A percentile compares a stretch with the other conserved stretches of the same genome.
phyloP scores from a whole-genome alignment of 164 flowering plant genomes.

The Aristolochia fimbriata region DNA sequence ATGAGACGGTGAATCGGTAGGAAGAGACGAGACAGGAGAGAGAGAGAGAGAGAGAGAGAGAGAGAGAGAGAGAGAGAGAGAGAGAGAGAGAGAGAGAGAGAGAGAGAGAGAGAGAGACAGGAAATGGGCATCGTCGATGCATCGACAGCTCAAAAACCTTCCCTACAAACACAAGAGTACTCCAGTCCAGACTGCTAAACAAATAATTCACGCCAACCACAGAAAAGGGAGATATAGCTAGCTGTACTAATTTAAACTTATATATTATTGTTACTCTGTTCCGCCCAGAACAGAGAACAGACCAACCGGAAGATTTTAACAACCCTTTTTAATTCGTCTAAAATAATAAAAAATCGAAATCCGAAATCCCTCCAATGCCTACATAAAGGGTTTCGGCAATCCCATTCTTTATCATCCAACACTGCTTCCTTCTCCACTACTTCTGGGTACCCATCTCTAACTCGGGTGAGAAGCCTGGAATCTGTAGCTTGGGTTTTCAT shows the following conservation, averaged over 20 bases:
- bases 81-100: background rate
- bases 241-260: background rate
- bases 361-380: constrained; percentile 2
- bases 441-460: background rate
- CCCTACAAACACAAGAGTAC: background rate
- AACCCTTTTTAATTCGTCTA: background rate
- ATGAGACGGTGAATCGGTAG: background rate
- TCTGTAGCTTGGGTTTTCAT: background rate
- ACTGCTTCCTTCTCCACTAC: background rate
- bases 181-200: background rate
- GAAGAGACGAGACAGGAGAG: background rate
- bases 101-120: background rate
- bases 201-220: background rate
- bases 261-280: background rate
- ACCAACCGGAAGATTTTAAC: constrained; percentile 7
- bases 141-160: background rate
- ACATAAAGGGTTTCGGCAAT: constrained; percentile 6
- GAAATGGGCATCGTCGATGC: background rate
- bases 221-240: background rate
- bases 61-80: too few species aligned
- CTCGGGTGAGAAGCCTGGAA: background rate
- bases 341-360: background rate
- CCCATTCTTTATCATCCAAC: constrained; percentile 1
- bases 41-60: background rate
- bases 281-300: background rate